A percentile compares a stretch with the other conserved stretches of the same genome.
phyloP scores from a whole-genome alignment of 2,329 filamentous ascomycete species.

The Chaetomiaceae sp. region DNA sequence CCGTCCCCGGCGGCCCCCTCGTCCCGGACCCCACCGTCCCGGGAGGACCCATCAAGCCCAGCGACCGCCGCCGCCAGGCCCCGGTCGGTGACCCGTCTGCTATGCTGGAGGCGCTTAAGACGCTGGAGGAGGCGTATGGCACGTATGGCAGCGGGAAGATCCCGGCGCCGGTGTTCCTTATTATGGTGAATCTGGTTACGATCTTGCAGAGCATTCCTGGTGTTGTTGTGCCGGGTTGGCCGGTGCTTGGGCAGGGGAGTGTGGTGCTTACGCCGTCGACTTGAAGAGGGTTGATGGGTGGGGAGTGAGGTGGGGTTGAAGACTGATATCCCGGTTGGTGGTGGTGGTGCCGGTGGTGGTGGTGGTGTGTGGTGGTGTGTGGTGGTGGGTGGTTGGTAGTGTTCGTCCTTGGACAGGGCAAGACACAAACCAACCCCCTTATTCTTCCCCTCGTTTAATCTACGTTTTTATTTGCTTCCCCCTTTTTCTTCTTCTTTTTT shows the following conservation, averaged over 20 bases:
- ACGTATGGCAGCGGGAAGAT: constrained; percentile 20
- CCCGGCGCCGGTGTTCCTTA: constrained; percentile 23
- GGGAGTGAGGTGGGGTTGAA: not conserved
- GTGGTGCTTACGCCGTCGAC: constrained; percentile 20
- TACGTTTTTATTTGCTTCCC: constrained; percentile 1
- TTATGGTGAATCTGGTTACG: constrained; percentile 26
- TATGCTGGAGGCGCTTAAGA: constrained; percentile 19
- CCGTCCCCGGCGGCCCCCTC: constrained; percentile 27
- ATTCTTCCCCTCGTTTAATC: constrained; percentile 9
- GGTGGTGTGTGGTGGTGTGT: not conserved
- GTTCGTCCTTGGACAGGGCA: not conserved
- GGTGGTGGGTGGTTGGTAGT: not conserved
- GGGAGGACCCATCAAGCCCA: constrained; percentile 21
- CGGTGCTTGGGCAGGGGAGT: constrained; percentile 21
- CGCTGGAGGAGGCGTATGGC: constrained; percentile 25
- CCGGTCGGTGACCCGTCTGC: constrained; percentile 15
- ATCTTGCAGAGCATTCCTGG: constrained; percentile 24
- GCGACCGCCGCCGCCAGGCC: constrained; percentile 1
- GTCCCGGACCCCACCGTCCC: constrained; percentile 28
- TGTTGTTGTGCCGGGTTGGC: constrained; percentile 25
- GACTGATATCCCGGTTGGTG: not conserved
- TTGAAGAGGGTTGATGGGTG: not conserved
- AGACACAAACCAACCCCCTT: not conserved
- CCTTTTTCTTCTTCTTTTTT: constrained; percentile 9
- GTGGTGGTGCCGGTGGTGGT: not conserved